Evolutionary conservation across 148 eudicot genomes (phyloP).

Genomic region (Arctostaphylos glauca): DNA sequence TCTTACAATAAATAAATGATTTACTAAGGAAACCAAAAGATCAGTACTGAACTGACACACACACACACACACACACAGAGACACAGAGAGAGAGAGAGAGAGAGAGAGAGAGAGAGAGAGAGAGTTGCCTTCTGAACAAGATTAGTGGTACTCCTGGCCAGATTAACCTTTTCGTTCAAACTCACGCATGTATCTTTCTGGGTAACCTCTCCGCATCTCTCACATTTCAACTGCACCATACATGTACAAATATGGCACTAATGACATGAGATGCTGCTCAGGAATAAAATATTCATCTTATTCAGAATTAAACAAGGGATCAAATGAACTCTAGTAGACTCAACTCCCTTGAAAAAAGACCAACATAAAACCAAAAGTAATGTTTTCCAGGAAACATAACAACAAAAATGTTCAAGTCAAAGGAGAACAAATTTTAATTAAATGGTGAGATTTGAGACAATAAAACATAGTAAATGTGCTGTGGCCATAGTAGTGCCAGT

Average conservation of each 20-base stretch:
- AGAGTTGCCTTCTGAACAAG: slow-evolving; percentile 73
- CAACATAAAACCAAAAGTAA: neutral
- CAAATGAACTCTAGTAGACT: neutral
- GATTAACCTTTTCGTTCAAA: slow-evolving; percentile 57
- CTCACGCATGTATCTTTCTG: slow-evolving; percentile 64
- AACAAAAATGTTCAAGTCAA: neutral
- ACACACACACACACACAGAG: no score
- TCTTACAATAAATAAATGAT: neutral
- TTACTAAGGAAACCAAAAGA: neutral
- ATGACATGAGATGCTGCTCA: neutral
- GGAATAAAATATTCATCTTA: slow-evolving; percentile 8
- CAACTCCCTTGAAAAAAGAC: neutral
- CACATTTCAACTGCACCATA: slow-evolving; percentile 67
- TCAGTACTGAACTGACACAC: neutral
- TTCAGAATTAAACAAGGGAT: neutral
- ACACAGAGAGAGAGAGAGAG: neutral
- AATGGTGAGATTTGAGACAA: neutral
- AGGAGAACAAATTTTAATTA: neutral
- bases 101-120: neutral
- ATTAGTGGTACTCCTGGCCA: slow-evolving; percentile 48
- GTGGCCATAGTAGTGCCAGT: neutral
- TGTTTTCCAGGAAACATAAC: neutral
- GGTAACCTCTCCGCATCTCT: slow-evolving; percentile 78
- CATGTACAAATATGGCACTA: neutral
- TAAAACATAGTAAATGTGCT: neutral